These are phyloP conservation scores for Penicillium sp. DNA, from an alignment of 2,329 filamentous ascomycete species.

Conservation along the genomic window DNA sequence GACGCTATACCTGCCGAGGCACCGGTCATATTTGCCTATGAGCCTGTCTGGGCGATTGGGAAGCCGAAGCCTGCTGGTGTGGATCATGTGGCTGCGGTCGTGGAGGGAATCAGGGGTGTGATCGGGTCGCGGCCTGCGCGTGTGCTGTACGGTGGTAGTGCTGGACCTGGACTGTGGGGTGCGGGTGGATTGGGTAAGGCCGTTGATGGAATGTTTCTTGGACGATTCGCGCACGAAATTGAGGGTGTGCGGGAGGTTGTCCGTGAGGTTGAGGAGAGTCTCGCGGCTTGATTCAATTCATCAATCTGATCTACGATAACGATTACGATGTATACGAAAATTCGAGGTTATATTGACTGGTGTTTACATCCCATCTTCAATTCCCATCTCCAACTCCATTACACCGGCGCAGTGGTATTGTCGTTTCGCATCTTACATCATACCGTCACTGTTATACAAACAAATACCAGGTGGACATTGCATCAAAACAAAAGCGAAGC, in stretches of 20 bases:
- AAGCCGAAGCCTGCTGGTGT: constrained; percentile 68
- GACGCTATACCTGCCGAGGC: constrained; percentile 60
- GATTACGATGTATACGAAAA: neutral
- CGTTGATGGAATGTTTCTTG: constrained; percentile 79
- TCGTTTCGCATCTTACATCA: constrained; percentile 20
- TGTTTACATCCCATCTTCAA: neutral
- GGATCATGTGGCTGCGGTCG: constrained; percentile 71
- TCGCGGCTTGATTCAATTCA: neutral
- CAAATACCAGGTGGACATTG: neutral
- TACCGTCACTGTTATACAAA: constrained; percentile 23
- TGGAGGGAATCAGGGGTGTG: constrained; percentile 60
- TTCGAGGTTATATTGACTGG: neutral
- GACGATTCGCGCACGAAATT: constrained; percentile 77
- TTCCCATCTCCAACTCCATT: neutral
- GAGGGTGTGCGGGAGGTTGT: constrained; percentile 58
- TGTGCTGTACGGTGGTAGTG: constrained; percentile 80
- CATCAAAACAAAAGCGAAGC: neutral
- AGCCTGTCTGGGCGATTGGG: constrained; percentile 88
- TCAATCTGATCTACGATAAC: neutral
- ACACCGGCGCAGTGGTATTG: constrained; percentile 2
- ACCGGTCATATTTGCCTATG: constrained; percentile 77
- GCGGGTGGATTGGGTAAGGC: constrained; percentile 58
- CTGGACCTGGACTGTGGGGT: constrained; percentile 72
- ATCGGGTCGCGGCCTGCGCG: constrained; percentile 60
- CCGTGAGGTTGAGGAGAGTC: neutral